Conservation (phyloP, 257 asterid species). For the Osmanthus fragrans region DNA sequence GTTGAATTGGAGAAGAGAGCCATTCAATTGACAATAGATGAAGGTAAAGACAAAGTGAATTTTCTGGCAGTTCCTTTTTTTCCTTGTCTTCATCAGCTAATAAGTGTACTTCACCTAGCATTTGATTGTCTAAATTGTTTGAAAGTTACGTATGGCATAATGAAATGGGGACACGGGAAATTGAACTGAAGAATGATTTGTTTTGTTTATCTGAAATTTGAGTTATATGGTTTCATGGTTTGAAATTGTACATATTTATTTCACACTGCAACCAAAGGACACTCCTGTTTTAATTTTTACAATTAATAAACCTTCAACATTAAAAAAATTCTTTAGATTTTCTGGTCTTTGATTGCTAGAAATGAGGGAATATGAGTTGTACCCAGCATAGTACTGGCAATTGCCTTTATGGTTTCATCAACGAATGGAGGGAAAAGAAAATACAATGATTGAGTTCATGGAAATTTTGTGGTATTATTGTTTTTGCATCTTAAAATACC, state of each 20-base stretch:
- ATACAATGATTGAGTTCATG: not conserved
- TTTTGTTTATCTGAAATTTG: conserved; percentile 19
- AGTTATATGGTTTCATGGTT: conserved; percentile 10
- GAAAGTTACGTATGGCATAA: not conserved
- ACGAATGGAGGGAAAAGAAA: not conserved
- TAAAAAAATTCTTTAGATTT: not conserved
- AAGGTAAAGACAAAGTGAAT: conserved; percentile 46
- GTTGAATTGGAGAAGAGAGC: conserved; percentile 74
- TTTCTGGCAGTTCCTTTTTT: not conserved
- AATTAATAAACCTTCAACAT: not conserved
- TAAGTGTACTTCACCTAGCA: conserved; percentile 9
- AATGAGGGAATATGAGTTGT: not conserved
- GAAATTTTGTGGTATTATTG: not conserved
- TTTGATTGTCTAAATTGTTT: not conserved
- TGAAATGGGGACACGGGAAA: not conserved
- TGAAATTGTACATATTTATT: not conserved
- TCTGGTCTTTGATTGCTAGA: not conserved
- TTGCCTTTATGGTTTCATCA: conserved; percentile 5
- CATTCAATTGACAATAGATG: conserved; percentile 64
- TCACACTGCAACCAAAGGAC: not conserved
- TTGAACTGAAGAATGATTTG: conserved; percentile 14
- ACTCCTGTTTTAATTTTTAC: not conserved
- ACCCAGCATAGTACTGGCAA: not conserved
- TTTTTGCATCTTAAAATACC: not conserved
- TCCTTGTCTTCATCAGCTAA: not conserved